Conservation (phyloP, 2,329 filamentous ascomycete species). For the Microdochium nivale region DNA sequence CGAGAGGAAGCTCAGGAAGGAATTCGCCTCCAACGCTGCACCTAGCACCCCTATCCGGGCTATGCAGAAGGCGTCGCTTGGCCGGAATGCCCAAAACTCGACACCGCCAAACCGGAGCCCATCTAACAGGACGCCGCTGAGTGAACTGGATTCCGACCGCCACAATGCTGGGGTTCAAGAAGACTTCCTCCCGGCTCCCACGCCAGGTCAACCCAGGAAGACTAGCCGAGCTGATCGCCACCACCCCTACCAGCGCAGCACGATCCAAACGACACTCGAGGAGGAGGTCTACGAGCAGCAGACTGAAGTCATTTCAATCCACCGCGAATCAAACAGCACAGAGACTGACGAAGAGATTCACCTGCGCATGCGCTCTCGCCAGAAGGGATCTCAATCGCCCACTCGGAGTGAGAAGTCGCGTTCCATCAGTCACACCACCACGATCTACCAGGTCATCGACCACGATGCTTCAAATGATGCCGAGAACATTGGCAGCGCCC, state of each 20-base stretch:
- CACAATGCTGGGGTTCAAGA: constrained; percentile 64
- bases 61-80: constrained; percentile 48
- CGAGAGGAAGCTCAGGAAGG: constrained; percentile 56
- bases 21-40: constrained; percentile 40
- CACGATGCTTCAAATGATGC: constrained; percentile 62
- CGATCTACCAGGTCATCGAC: constrained; percentile 52
- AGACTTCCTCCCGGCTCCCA: constrained; percentile 89
- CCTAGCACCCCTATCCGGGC: constrained; percentile 54
- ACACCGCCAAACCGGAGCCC: constrained; percentile 77
- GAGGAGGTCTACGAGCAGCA: constrained; percentile 45
- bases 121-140: constrained; percentile 75
- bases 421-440: constrained; percentile 68
- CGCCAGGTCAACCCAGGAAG: constrained; percentile 91
- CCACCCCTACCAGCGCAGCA: constrained; percentile 59
- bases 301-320: constrained; percentile 51
- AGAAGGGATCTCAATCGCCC: constrained; percentile 56
- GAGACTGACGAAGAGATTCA: constrained; percentile 81
- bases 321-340: constrained; percentile 51
- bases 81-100: constrained; percentile 60
- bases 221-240: constrained; percentile 69
- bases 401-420: constrained; percentile 53
- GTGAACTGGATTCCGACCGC: constrained; percentile 81
- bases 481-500: constrained; percentile 57
- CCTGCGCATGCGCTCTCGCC: constrained; percentile 62
- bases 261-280: constrained; percentile 35